Evolutionary conservation across 768 basidiomycete genomes (phyloP).

Genomic region (Asterophora parasitica): DNA sequence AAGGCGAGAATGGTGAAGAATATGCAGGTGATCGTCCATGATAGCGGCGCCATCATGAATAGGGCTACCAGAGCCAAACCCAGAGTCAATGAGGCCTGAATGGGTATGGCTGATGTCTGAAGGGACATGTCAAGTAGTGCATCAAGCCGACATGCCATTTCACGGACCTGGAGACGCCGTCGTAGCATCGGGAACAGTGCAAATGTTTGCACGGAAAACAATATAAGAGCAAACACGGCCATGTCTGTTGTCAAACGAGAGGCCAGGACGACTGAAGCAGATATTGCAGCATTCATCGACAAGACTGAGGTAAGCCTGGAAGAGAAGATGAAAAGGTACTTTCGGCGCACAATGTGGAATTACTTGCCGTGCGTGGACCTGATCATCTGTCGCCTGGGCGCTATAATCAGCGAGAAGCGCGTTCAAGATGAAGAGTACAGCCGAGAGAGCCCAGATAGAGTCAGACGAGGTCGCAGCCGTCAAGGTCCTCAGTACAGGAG

Average conservation of each 20-base stretch:
- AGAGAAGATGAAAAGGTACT: conserved; percentile 6
- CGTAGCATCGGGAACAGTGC: conserved; percentile 81
- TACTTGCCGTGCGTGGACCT: conserved; percentile 54
- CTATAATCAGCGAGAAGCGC: conserved; percentile 81
- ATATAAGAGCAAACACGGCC: conserved; percentile 83
- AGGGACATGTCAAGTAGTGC: conserved; percentile 3
- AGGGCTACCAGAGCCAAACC: conserved; percentile 47
- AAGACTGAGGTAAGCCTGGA: conserved; percentile 73
- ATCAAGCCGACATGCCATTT: conserved; percentile 10
- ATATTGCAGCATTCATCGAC: conserved; percentile 89
- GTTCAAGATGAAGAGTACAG: conserved; percentile 77
- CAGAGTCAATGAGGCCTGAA: conserved; percentile 53
- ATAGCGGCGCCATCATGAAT: conserved; percentile 48
- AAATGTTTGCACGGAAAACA: conserved; percentile 80
- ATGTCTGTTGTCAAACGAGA: conserved; percentile 81
- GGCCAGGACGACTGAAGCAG: conserved; percentile 88
- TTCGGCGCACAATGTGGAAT: conserved; percentile 13
- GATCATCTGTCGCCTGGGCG: conserved; percentile 37
- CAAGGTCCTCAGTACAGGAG: conserved; percentile 87
- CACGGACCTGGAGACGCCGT: conserved; percentile 60
- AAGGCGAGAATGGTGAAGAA: conserved; percentile 45
- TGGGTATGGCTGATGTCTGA: conserved; percentile 41
- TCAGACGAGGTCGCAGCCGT: conserved; percentile 95
- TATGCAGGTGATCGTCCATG: conserved; percentile 49
- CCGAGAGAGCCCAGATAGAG: conserved; percentile 95